A percentile compares a stretch with the other conserved stretches of the same genome.
Evolutionary conservation across 805 yeast species (phyloP).

Genomic region (Huiozyma sinensis): DNA sequence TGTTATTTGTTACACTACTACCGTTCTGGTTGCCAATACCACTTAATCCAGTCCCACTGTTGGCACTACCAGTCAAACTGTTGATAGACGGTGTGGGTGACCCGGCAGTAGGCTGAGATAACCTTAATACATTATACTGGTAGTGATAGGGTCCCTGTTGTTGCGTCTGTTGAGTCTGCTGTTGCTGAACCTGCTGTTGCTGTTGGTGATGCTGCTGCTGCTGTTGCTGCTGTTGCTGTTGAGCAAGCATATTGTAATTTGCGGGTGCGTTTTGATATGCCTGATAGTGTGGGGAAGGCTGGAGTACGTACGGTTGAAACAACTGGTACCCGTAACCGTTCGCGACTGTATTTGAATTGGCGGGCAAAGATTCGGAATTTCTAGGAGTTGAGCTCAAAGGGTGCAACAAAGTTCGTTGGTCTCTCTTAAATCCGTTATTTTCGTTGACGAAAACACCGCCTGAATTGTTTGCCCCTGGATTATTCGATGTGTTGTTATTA

Average conservation of each 20-base stretch:
- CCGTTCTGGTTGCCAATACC: no score
- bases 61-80: no score
- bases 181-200: slow-evolving; percentile 4
- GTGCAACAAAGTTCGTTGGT: background rate
- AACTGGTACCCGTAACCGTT: background rate
- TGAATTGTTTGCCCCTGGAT: background rate
- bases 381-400: background rate
- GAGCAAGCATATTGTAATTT: background rate
- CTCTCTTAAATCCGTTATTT: background rate
- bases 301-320: no score
- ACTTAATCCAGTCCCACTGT: no score
- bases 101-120: background rate
- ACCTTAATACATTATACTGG: slow-evolving; percentile 2
- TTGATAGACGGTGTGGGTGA: background rate
- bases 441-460: background rate
- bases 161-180: slow-evolving; percentile 4
- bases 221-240: background rate
- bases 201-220: background rate
- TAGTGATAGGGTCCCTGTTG: slow-evolving; percentile 4
- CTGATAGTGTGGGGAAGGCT: background rate
- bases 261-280: no score
- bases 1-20: background rate
- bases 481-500: background rate
- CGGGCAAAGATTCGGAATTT: background rate
- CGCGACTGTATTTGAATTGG: background rate